Conservation (phyloP, 1,284 basidiomycete genomes). For the Blastosporella zonata region DNA sequence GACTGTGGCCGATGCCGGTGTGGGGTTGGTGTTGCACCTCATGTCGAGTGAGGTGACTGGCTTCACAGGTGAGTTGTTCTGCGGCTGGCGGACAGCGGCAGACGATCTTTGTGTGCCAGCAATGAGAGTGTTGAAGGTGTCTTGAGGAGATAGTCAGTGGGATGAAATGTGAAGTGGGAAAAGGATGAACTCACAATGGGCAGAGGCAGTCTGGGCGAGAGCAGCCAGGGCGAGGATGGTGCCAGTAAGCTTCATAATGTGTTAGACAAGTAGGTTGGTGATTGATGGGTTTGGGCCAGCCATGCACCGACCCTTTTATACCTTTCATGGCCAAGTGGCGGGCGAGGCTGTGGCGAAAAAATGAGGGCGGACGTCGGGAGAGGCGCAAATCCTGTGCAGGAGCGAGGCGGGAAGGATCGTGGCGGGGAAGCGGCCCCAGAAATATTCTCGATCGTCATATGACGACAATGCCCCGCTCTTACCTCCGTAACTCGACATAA, state of each 20-base stretch:
- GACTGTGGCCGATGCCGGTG: slow-evolving; percentile 33
- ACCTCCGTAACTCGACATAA: neutral
- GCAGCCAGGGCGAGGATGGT: slow-evolving; percentile 18
- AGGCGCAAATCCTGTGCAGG: neutral
- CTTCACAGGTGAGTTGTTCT: slow-evolving; percentile 38
- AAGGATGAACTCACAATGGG: slow-evolving; percentile 28
- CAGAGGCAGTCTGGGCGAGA: slow-evolving; percentile 21
- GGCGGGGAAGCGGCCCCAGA: neutral
- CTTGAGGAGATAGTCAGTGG: slow-evolving; percentile 17
- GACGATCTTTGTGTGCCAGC: slow-evolving; percentile 29
- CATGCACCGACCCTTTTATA: neutral
- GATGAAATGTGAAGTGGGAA: neutral
- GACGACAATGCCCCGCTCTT: neutral
- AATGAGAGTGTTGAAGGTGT: slow-evolving; percentile 37
- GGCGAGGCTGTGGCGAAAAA: neutral
- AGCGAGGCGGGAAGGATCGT: neutral
- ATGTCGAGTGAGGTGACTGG: slow-evolving; percentile 32
- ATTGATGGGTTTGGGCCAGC: neutral
- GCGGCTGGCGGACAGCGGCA: slow-evolving; percentile 25
- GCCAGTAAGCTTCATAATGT: slow-evolving; percentile 26
- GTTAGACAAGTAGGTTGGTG: neutral
- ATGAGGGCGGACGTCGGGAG: neutral
- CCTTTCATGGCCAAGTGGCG: neutral
- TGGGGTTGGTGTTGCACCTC: slow-evolving; percentile 35
- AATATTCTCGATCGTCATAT: neutral